Evolutionary conservation across 805 yeast species (phyloP).

Genomic region (Teunomyces barrocoloradensis): DNA sequence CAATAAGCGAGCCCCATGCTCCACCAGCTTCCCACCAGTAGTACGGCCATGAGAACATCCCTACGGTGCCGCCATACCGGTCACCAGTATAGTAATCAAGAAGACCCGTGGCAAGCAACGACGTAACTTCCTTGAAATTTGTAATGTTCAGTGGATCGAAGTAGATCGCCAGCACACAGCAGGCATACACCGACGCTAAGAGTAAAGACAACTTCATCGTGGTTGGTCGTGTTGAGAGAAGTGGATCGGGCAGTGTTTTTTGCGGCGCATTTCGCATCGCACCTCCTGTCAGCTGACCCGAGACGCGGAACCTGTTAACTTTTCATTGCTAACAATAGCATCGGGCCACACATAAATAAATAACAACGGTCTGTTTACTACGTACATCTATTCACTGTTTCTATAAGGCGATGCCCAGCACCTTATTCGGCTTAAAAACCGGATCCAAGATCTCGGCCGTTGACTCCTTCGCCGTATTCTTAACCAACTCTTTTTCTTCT

Average conservation of each 20-base stretch:
- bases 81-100: conserved; percentile 78
- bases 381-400: conserved; percentile 3
- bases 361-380: neutral
- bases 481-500: conserved; percentile 2
- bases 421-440: conserved; percentile 16
- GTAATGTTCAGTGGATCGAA: conserved; percentile 40
- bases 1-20: conserved; percentile 86
- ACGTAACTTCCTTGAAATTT: conserved; percentile 55
- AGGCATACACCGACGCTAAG: conserved; percentile 8
- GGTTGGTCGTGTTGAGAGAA: neutral
- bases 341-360: neutral
- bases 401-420: conserved; percentile 3
- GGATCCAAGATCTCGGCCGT: conserved; percentile 22
- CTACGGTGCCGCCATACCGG: conserved; percentile 71
- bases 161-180: conserved; percentile 19
- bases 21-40: conserved; percentile 99
- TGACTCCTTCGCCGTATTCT: conserved; percentile 3
- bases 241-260: neutral
- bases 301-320: no score
- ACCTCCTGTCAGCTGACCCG: neutral
- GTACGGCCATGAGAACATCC: conserved; percentile 86
- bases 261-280: neutral
- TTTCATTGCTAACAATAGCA: neutral
- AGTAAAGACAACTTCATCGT: neutral
- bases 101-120: conserved; percentile 64